These are phyloP conservation scores for Botrytis pseudocinerea DNA, from an alignment of 2,329 filamentous ascomycete species.

Conservation along the genomic window DNA sequence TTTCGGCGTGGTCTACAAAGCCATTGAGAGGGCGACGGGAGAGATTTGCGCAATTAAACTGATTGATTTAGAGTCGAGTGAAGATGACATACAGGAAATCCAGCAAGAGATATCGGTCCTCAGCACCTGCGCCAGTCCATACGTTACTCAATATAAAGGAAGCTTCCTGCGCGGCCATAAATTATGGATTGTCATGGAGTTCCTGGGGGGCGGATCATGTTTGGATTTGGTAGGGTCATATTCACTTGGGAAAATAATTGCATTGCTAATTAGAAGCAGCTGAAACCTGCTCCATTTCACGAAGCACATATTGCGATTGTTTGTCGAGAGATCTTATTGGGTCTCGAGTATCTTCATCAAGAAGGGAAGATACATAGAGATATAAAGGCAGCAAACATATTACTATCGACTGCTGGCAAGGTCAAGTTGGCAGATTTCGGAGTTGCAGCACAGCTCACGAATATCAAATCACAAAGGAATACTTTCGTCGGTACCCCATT, in stretches of 20 bases:
- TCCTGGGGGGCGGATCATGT: slow-evolving; percentile 90
- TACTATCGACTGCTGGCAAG: slow-evolving; percentile 86
- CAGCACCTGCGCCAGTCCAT: slow-evolving; percentile 90
- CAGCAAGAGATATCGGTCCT: slow-evolving; percentile 95
- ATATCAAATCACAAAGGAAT: slow-evolving; percentile 95
- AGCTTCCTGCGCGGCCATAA: slow-evolving; percentile 96
- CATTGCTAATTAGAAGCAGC: slow-evolving; percentile 48
- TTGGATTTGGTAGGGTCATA: slow-evolving; percentile 73
- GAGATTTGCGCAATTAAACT: slow-evolving; percentile 97
- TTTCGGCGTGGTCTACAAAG: slow-evolving; percentile 96
- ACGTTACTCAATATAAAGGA: slow-evolving; percentile 93
- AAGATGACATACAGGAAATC: slow-evolving; percentile 97
- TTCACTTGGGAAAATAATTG: background rate
- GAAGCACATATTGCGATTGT: slow-evolving; percentile 93
- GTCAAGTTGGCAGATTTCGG: slow-evolving; percentile 98
- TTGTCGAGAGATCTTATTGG: slow-evolving; percentile 84
- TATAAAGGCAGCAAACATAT: slow-evolving; percentile 93
- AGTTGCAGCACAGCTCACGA: slow-evolving; percentile 92
- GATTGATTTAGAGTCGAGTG: slow-evolving; percentile 98
- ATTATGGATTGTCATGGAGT: slow-evolving; percentile 99
- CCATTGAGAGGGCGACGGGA: slow-evolving; percentile 85
- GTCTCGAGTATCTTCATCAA: slow-evolving; percentile 87
- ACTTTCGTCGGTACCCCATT: slow-evolving; percentile 97
- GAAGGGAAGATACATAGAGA: slow-evolving; percentile 97
- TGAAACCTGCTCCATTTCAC: slow-evolving; percentile 86